Base-by-base conservation (phyloP, 1,284 basidiomycete species). In the Melampsora americana region DNA sequence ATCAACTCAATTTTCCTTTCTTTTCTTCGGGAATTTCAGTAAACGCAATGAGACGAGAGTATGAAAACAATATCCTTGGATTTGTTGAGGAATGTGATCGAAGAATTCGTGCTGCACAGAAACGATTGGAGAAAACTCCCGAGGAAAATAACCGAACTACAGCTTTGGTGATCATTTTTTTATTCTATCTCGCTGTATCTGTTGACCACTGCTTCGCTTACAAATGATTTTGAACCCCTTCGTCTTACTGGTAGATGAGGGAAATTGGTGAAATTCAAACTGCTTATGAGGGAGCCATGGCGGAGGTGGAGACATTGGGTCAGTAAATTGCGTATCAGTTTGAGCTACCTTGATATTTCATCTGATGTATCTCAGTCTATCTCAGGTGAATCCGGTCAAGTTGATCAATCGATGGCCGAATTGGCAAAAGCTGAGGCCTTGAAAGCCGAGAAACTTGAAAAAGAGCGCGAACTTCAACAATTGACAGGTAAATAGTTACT, bases 201-300 rank as follows among this genome's bases (percentile, higher is more conserved):
- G 30, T 60, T 35, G 20, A 5, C 11, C 59, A 18, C 28, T 48
- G 39, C 39, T 9, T 42, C 39, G 39, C 39, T 42, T 42, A 42
- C 11, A 42, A 12, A 42, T 42, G 39, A 56, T 7, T 56, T 9
- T 9, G 26, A 6, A 56, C 32, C 23, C 62, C 14, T 20, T 50
- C 20, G 28, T 20, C 42, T 66, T n/a, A 14, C 11, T 9, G 50
- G 26, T 80, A 93, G 92, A 99, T 99, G 94, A 88, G 94, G 80
- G 96, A 99, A 87, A 98, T 99, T 84, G 93, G 92, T 77, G 96
- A 99, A 86, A 96, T 99, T 82, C 95, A 99, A 86, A 86, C 97
- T 79, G 95, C 96, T 75, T 97, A 98, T 82, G 94, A 98, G 84
- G 94, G 93, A 79, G 95, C 94, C 65, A 99, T 95, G 73, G 92